Conservation (phyloP, 1,284 basidiomycete genomes). For the Melampsora americana region DNA sequence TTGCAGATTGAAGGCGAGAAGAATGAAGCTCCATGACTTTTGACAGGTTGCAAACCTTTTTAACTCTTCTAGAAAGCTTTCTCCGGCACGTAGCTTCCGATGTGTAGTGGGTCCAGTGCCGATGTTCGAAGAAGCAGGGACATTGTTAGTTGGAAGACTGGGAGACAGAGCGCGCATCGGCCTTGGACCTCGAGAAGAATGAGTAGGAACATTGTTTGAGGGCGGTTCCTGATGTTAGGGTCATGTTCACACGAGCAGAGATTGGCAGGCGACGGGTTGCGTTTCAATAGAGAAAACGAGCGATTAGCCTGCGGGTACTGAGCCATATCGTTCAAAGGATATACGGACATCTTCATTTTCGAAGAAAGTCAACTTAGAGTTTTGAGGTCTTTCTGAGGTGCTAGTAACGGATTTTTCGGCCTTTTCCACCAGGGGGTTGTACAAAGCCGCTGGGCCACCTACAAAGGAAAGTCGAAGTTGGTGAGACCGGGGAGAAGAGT, state of each 20-base stretch:
- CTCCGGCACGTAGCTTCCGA: conserved; percentile 21
- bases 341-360: neutral
- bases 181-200: neutral
- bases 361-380: neutral
- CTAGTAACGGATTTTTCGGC: too few relatives aligned
- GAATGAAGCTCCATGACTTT: neutral
- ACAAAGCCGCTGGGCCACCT: too few relatives aligned
- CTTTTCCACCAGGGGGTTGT: too few relatives aligned
- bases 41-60: conserved; percentile 19
- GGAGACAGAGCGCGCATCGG: neutral
- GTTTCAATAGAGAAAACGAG: neutral
- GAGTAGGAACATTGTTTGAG: conserved; percentile 7
- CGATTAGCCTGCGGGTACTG: conserved; percentile 19
- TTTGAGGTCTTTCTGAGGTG: conserved; percentile 15
- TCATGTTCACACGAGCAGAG: too few relatives aligned
- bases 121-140: neutral
- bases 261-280: too few relatives aligned
- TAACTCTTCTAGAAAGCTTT: conserved; percentile 42
- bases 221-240: conserved; percentile 1
- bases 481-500: conserved; percentile 44
- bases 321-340: conserved; percentile 13
- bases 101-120: conserved; percentile 13
- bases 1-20: neutral
- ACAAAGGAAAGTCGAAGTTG: too few relatives aligned
- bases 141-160: neutral